Evolutionary conservation across 371 early-diverging fungal genomes (phyloP), one percentile per base, ranked within the genome.

Genomic region (Capniomyces stellatus): DNA sequence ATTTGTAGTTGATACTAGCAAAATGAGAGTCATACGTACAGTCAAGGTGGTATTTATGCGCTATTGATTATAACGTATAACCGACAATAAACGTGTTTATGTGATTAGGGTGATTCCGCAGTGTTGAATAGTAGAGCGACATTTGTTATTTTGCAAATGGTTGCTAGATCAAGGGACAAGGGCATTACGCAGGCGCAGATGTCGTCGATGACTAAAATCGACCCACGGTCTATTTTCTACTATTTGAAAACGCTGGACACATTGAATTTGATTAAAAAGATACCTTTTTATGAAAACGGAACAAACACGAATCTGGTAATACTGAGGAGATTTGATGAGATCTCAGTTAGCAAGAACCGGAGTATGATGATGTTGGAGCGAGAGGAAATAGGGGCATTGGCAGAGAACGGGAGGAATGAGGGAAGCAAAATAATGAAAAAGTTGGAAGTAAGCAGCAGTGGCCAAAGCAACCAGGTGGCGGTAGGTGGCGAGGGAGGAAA

Each of bases 181-280:
- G 83, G 83, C 0, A 57, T 75, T 25, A 74, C 78, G 0, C 83
- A 82, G 57, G 55, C 54, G 3, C 66, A 72, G 24, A 54, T 83
- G 24, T 54, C 73, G 1, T 75, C 71, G 56, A 46, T 51, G 0
- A 55, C 72, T 22, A 51, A 57, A 3, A 52, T 76, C 2, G 83
- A 83, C 47, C 74, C 81, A 2, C 63, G 81, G 24, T 72, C 74
- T n/a, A 62, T 69, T 43, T 82, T 75, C 59, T 74, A 81, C 59
- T 74, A 64, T 42, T 52, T 82, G 51, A 82, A 78, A 53, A 54
- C 57, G 1, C 64, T 81, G 10, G 58, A 66, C 15, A 51, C 31
- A 1, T 51, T 54, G 41, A 72, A 73, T 2, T 62, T 75, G 18
- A 57, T 81, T 18, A 52, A 64, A 55, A 71, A 70, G 59, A 56